These are phyloP conservation scores for Hymenoscyphus scutula DNA, from an alignment of 2,329 filamentous ascomycete species.

Conservation along the genomic window DNA sequence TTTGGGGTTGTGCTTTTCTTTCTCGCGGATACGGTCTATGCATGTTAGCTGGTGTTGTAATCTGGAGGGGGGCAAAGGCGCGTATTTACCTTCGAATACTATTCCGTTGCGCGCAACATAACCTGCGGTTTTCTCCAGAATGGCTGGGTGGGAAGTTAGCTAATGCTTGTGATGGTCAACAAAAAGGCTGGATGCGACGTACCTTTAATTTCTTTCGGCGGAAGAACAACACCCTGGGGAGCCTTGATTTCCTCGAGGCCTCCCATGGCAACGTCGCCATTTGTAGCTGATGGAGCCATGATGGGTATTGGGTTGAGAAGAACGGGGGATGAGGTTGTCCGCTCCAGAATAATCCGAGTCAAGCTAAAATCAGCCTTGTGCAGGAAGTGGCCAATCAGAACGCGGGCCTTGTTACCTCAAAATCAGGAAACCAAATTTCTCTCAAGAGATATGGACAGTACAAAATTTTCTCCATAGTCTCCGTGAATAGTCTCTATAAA, in stretches of 20 bases:
- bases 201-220: slow-evolving; percentile 77
- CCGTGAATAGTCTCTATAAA: no score
- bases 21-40: slow-evolving; percentile 77
- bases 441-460: not conserved
- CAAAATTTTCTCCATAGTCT: no score
- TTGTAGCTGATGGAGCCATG: slow-evolving; percentile 39
- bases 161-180: slow-evolving; percentile 6
- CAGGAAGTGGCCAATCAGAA: slow-evolving; percentile 11
- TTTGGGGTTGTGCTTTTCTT: slow-evolving; percentile 81
- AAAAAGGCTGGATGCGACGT: slow-evolving; percentile 21
- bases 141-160: slow-evolving; percentile 41
- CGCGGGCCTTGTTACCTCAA: slow-evolving; percentile 12
- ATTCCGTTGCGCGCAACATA: slow-evolving; percentile 73
- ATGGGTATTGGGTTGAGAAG: slow-evolving; percentile 5
- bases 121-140: slow-evolving; percentile 92
- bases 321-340: not conserved
- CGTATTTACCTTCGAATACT: slow-evolving; percentile 53
- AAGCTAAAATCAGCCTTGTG: slow-evolving; percentile 15
- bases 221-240: slow-evolving; percentile 80
- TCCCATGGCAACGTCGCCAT: slow-evolving; percentile 50
- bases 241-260: slow-evolving; percentile 69
- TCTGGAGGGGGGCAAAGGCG: slow-evolving; percentile 2
- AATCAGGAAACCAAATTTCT: not conserved
- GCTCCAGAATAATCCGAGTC: not conserved
- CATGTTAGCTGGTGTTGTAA: slow-evolving; percentile 22